A percentile compares a stretch with the other conserved stretches of the same genome.
Conservation (phyloP, 805 yeast genomes). For the Crinitomyces ghanaensis region DNA sequence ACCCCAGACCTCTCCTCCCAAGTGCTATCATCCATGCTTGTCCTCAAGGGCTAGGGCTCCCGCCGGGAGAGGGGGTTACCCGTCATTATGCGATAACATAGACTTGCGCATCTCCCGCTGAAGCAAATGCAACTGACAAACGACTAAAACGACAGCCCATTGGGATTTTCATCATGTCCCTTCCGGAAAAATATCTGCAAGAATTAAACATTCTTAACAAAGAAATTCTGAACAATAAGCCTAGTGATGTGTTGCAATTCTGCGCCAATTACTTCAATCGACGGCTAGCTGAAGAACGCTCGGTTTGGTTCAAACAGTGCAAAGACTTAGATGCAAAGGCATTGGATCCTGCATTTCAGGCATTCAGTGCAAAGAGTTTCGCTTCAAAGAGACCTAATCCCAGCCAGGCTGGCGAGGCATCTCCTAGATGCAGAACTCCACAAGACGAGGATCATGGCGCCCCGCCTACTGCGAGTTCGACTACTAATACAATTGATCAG, state of each 20-base stretch:
- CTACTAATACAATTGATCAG: too few relatives aligned
- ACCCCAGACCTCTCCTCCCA: too few relatives aligned
- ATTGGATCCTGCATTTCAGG: background rate
- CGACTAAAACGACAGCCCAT: too few relatives aligned
- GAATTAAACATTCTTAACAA: slow-evolving; percentile 56
- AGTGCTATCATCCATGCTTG: too few relatives aligned
- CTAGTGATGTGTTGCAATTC: slow-evolving; percentile 60
- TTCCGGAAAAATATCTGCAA: slow-evolving; percentile 31
- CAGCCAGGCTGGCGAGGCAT: background rate
- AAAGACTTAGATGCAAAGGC: slow-evolving; percentile 5
- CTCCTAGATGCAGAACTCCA: too few relatives aligned
- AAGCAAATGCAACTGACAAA: too few relatives aligned
- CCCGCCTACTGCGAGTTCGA: slow-evolving; percentile 3
- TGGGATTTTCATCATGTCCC: slow-evolving; percentile 23
- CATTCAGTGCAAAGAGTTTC: too few relatives aligned
- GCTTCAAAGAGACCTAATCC: background rate
- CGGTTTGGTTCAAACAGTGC: slow-evolving; percentile 4
- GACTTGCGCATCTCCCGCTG: too few relatives aligned
- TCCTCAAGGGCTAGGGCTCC: too few relatives aligned
- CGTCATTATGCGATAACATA: too few relatives aligned
- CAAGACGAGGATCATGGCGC: slow-evolving; percentile 12
- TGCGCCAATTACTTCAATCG: slow-evolving; percentile 61
- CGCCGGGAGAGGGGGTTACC: too few relatives aligned
- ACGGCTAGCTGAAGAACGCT: slow-evolving; percentile 35
- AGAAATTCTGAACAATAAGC: slow-evolving; percentile 43